A percentile compares a stretch with the other conserved stretches of the same genome.
These are phyloP conservation scores for Croton laevigatus DNA, from an alignment of 441 rosid genomes.

Conservation along the genomic window DNA sequence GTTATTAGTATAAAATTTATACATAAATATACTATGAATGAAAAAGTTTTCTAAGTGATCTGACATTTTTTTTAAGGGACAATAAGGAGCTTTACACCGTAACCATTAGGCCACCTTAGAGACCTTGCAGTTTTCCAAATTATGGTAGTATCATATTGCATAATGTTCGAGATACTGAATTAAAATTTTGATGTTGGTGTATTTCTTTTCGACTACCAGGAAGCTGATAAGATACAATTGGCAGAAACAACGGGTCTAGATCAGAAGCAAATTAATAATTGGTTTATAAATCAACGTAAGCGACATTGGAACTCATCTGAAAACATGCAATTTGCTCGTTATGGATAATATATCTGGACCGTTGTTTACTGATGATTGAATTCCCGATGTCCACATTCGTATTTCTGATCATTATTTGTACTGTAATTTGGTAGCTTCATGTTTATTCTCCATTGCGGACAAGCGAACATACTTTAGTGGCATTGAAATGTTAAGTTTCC, in stretches of 20 bases:
- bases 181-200: background rate
- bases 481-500: slow-evolving; percentile 15
- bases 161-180: no score
- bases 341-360: slow-evolving; percentile 59
- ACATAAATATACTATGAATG: no score
- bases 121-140: no score
- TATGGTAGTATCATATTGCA: no score
- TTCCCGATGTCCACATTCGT: slow-evolving; percentile 9
- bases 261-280: slow-evolving; percentile 92
- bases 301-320: slow-evolving; percentile 96
- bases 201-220: slow-evolving; percentile 39
- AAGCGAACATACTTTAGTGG: slow-evolving; percentile 13
- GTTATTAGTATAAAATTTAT: no score
- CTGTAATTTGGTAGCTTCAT: slow-evolving; percentile 6
- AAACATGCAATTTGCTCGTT: slow-evolving; percentile 61
- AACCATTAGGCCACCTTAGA: no score
- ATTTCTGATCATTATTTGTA: background rate
- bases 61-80: no score
- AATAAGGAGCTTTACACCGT: no score
- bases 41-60: no score
- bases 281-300: slow-evolving; percentile 96
- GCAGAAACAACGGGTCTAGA: slow-evolving; percentile 87
- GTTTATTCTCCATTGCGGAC: slow-evolving; percentile 25
- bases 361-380: slow-evolving; percentile 56
- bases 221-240: slow-evolving; percentile 66